A percentile compares a stretch with the other conserved stretches of the same genome.
Conservation (phyloP, 768 basidiomycete species). For the Phanerochaete sordida region DNA sequence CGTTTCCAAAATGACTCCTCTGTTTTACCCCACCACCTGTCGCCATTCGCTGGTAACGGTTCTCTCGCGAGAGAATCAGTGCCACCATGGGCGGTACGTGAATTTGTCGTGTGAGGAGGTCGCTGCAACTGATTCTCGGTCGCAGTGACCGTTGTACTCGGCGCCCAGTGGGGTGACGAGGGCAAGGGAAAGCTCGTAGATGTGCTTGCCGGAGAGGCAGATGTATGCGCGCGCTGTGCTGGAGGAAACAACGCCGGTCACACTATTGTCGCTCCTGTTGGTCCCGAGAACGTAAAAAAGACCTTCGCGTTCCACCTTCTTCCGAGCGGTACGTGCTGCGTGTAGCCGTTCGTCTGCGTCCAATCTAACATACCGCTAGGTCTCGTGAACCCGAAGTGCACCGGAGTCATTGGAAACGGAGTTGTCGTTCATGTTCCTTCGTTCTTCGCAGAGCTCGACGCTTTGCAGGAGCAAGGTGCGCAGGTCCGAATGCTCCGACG, state of each 20-base stretch:
- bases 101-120: not conserved
- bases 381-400: conserved; percentile 81
- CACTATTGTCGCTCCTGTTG: conserved; percentile 84
- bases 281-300: conserved; percentile 66
- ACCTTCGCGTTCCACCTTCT: conserved; percentile 95
- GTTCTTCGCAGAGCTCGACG: conserved; percentile 91
- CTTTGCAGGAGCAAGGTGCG: conserved; percentile 77
- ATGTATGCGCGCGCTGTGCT: conserved; percentile 94
- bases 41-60: not conserved
- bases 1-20: conserved; percentile 4
- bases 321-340: conserved; percentile 69
- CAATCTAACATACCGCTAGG: conserved; percentile 38
- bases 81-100: conserved; percentile 14
- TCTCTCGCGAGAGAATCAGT: not conserved
- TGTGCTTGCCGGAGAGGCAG: conserved; percentile 84
- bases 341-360: not conserved
- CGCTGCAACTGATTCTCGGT: not conserved
- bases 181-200: conserved; percentile 97
- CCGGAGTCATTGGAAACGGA: conserved; percentile 87
- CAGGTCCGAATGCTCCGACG: not conserved
- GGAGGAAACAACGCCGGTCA: conserved; percentile 99
- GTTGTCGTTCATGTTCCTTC: conserved; percentile 97
- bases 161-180: conserved; percentile 91
- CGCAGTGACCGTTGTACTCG: conserved; percentile 72
- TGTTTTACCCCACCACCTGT: not conserved